Base-by-base conservation (phyloP, 306 rosid genomes). In the Vigna unguiculata region DNA sequence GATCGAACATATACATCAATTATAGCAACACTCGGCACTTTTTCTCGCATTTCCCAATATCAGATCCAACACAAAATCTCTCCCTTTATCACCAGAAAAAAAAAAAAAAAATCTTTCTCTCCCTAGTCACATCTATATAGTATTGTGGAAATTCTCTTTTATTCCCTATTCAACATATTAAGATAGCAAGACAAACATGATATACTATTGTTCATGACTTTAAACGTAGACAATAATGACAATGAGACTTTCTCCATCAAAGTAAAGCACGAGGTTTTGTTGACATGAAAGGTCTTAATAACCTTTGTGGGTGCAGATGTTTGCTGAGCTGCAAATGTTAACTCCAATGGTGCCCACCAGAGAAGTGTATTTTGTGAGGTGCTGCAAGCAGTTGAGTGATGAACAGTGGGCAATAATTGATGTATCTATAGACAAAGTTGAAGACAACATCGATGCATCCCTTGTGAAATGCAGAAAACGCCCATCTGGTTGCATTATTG, bases 401-500 rank as follows among this genome's bases (percentile, higher is more conserved):
- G 97, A 96, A 43, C 90, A 83, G 34, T 96, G 99, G 97, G 98
- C 97, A 2, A 84, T 96, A 0, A 91, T 92, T 22, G 99, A 96
- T 43, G 93, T 91, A 13, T 96, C 99, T 2, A 86, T 96, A 9
- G 98, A 96, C 80, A 91, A 91, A 66, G 97, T 95, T 14, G 98
- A 95, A 83, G 93, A 91, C 65, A 96, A 82, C 71, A 89, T 89
- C 2, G 98, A 91, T 2, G 93, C 88, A 0, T 89, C 97, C 20
- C 84, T 91, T 36, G 88, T 92, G 38, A 92, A 92, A 71, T 96
- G 96, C 76, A 79, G 96, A 82, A 96, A 92, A 86, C 93, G 97
- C 28, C 97, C 99, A 19, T 96, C 98, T 1, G 99, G 99, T 70
- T 96, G 98, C 87, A 89, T 96, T 71, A 96, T 96, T 47, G 90